These are phyloP conservation scores for Rhamnella rubrinervis DNA, from an alignment of 331 rosid genomes.

Conservation along the genomic window DNA sequence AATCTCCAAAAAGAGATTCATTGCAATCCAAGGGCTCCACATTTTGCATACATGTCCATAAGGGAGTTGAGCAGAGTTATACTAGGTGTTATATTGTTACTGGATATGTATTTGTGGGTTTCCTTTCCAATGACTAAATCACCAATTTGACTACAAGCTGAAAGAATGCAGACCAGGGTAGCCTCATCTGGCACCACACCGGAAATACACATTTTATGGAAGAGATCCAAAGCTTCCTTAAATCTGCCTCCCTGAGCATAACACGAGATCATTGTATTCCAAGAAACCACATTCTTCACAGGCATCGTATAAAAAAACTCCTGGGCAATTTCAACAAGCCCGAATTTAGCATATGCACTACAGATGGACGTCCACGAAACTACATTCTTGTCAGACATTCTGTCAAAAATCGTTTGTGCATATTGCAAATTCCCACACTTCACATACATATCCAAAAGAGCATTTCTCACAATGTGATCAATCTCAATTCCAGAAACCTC, in stretches of 20 bases:
- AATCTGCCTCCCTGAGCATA: constrained; percentile 53
- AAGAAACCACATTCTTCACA: constrained; percentile 61
- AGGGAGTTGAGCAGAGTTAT: constrained; percentile 54
- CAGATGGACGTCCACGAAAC: constrained; percentile 70
- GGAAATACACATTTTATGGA: constrained; percentile 51
- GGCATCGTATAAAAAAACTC: constrained; percentile 54
- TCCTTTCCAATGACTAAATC: constrained; percentile 61
- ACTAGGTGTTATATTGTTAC: constrained; percentile 27
- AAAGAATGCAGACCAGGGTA: constrained; percentile 61
- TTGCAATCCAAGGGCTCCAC: constrained; percentile 56
- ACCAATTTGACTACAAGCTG: constrained; percentile 69
- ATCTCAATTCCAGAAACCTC: constrained; percentile 42
- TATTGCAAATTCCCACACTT: constrained; percentile 60
- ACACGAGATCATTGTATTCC: constrained; percentile 72
- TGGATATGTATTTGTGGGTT: constrained; percentile 38
- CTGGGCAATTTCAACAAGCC: constrained; percentile 45
- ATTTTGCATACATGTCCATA: constrained; percentile 74
- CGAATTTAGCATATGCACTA: constrained; percentile 57
- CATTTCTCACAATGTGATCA: constrained; percentile 59
- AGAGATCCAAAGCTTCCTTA: constrained; percentile 54
- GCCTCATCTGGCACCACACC: constrained; percentile 52
- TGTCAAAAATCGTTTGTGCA: constrained; percentile 42
- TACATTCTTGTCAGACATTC: constrained; percentile 50
- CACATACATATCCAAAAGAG: constrained; percentile 69
- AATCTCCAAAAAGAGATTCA: constrained; percentile 41